Percentiles rank a stretch among this genome's conserved stretches.
Evolutionary conservation across 371 early-diverging fungal species (phyloP).

Genomic region (Chytridium lagenaria): DNA sequence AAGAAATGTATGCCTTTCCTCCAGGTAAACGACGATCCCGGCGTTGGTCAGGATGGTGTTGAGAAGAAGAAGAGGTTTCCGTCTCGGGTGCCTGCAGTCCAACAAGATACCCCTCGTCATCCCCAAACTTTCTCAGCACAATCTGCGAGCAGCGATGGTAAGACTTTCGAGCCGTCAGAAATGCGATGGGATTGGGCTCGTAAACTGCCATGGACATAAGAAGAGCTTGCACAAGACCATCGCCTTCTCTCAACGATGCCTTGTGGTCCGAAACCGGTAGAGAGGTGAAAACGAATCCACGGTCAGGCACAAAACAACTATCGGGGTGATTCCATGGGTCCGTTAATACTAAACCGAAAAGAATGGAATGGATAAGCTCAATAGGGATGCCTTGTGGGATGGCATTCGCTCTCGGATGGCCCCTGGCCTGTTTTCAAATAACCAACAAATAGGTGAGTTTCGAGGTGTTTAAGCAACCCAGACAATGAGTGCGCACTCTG

Average conservation of each 20-base stretch:
- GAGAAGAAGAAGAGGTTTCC: background rate
- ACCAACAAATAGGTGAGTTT: no score
- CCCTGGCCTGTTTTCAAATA: slow-evolving; percentile 29
- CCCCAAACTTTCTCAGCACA: slow-evolving; percentile 21
- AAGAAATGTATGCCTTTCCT: slow-evolving; percentile 32
- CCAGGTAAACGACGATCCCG: slow-evolving; percentile 5
- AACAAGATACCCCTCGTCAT: slow-evolving; percentile 36
- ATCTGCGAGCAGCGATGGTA: slow-evolving; percentile 30
- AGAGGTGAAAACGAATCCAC: slow-evolving; percentile 30
- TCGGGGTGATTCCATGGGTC: slow-evolving; percentile 41
- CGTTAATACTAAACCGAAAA: slow-evolving; percentile 36
- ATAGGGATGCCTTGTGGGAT: slow-evolving; percentile 31
- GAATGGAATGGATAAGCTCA: slow-evolving; percentile 32
- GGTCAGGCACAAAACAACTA: slow-evolving; percentile 19
- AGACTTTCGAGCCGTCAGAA: slow-evolving; percentile 24
- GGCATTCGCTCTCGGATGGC: slow-evolving; percentile 27
- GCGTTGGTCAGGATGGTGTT: background rate
- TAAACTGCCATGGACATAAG: slow-evolving; percentile 28
- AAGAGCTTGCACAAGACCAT: slow-evolving; percentile 34
- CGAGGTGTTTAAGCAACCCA: no score
- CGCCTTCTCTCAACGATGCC: slow-evolving; percentile 28
- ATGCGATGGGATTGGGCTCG: slow-evolving; percentile 26
- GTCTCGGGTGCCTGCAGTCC: slow-evolving; percentile 27
- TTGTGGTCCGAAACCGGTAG: slow-evolving; percentile 31
- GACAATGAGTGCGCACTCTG: no score